These are phyloP conservation scores for Termitomyces sp. DNA, from an alignment of 768 basidiomycete genomes.

Conservation along the genomic window DNA sequence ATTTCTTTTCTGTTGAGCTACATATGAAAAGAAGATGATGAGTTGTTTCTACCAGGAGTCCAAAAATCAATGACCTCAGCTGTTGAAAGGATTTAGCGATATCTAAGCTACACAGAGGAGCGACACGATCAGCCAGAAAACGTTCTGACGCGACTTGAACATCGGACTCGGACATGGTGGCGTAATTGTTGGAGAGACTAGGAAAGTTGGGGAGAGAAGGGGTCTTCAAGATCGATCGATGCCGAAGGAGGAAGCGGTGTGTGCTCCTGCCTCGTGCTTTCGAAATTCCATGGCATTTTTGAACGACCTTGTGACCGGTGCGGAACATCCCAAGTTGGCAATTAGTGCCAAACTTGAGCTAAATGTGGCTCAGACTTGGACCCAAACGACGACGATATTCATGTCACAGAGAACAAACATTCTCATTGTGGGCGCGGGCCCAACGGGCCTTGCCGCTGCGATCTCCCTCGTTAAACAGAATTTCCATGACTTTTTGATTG, in stretches of 20 bases:
- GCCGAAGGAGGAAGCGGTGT: not conserved
- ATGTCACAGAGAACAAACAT: constrained; percentile 31
- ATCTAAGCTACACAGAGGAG: constrained; percentile 74
- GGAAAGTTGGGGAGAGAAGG: not conserved
- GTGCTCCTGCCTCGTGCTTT: not conserved
- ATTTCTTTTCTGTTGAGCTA: constrained; percentile 74
- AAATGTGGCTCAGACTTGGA: not conserved
- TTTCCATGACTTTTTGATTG: constrained; percentile 36
- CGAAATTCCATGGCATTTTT: not conserved
- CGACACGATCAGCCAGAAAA: constrained; percentile 70
- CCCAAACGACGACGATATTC: not conserved
- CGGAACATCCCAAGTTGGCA: constrained; percentile 12
- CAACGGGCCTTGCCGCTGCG: constrained; percentile 43
- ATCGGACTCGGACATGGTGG: constrained; percentile 24
- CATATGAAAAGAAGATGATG: constrained; percentile 4
- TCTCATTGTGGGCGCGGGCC: constrained; percentile 50
- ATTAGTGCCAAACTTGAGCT: not conserved
- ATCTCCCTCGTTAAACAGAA: constrained; percentile 42
- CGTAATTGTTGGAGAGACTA: not conserved
- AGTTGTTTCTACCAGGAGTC: not conserved
- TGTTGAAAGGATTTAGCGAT: constrained; percentile 67
- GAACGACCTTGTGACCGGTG: constrained; percentile 14
- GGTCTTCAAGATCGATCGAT: not conserved
- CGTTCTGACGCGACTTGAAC: constrained; percentile 49
- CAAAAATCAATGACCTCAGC: constrained; percentile 43